Evolutionary conservation across 2,329 filamentous ascomycete species (phyloP).

Genomic region (Fusarium musae): DNA sequence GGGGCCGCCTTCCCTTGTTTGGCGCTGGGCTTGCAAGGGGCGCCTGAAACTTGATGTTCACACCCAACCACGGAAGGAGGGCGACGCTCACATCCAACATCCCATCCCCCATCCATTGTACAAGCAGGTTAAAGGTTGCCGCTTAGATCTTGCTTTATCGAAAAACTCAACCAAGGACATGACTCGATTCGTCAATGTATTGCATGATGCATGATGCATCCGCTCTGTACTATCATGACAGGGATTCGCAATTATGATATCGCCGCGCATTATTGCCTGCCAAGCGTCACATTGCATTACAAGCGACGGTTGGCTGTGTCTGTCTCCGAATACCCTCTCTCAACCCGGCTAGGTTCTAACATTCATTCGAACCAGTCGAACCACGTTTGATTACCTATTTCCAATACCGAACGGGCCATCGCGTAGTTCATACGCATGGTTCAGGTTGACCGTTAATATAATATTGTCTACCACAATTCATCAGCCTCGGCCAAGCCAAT

Average conservation of each 20-base stretch:
- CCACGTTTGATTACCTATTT: not conserved
- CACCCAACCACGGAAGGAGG: not conserved
- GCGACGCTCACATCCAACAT: not conserved
- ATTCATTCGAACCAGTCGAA: not conserved
- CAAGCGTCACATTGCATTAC: not conserved
- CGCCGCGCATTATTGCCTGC: slow-evolving; percentile 1
- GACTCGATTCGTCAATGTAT: slow-evolving; percentile 1
- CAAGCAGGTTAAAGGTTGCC: not conserved
- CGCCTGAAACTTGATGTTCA: slow-evolving; percentile 30
- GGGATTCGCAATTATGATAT: slow-evolving; percentile 4
- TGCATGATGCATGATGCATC: slow-evolving; percentile 10
- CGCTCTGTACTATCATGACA: not conserved
- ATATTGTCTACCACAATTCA: not conserved
- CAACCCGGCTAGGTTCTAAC: not conserved
- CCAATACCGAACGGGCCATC: not conserved
- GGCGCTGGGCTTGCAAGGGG: slow-evolving; percentile 31
- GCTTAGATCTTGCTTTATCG: slow-evolving; percentile 30
- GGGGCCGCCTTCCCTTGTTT: slow-evolving; percentile 32
- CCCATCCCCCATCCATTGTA: slow-evolving; percentile 10
- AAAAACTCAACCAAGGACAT: slow-evolving; percentile 17
- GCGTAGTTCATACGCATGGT: slow-evolving; percentile 5
- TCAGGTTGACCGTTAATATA: slow-evolving; percentile 19
- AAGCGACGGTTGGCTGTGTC: not conserved
- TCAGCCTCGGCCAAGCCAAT: slow-evolving; percentile 29
- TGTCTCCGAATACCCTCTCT: not conserved